phyloP scores from a whole-genome alignment of 1,284 basidiomycete genomes.

The Trametes versicolor region DNA sequence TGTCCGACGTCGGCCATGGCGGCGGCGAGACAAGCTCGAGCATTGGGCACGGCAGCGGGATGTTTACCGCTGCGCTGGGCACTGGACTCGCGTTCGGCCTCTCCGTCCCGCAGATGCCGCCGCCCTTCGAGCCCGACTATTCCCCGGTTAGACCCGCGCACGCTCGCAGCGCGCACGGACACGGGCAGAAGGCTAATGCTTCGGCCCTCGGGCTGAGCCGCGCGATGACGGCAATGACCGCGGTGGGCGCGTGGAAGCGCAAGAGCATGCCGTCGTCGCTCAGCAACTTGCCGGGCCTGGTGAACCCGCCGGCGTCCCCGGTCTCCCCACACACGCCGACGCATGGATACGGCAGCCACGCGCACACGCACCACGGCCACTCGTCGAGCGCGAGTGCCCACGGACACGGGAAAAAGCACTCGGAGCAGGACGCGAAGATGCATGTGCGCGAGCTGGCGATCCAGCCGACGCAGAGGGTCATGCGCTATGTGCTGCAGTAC shows the following conservation, averaged over 20 bases:
- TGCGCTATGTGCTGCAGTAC: slow-evolving; percentile 74
- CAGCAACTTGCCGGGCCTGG: slow-evolving; percentile 32
- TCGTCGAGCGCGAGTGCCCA: slow-evolving; percentile 23
- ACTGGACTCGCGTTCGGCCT: slow-evolving; percentile 44
- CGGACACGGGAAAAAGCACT: slow-evolving; percentile 28
- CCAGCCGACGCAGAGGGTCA: slow-evolving; percentile 73
- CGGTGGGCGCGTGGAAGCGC: slow-evolving; percentile 33
- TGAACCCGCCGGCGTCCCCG: slow-evolving; percentile 24
- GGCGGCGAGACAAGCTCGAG: slow-evolving; percentile 17
- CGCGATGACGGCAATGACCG: slow-evolving; percentile 34
- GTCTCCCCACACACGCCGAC: slow-evolving; percentile 12
- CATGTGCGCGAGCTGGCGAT: slow-evolving; percentile 71
- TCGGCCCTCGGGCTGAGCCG: slow-evolving; percentile 33
- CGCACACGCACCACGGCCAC: slow-evolving; percentile 3
- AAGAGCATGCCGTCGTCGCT: slow-evolving; percentile 42
- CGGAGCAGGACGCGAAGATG: slow-evolving; percentile 43
- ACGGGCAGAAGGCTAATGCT: slow-evolving; percentile 23
- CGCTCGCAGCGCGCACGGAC: slow-evolving; percentile 21
- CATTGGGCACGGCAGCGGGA: slow-evolving; percentile 30
- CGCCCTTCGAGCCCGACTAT: slow-evolving; percentile 12
- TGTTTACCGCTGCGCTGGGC: slow-evolving; percentile 46
- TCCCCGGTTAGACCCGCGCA: slow-evolving; percentile 3
- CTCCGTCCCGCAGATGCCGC: slow-evolving; percentile 23
- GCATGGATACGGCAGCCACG: slow-evolving; percentile 6
- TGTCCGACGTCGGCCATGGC: slow-evolving; percentile 31